A percentile compares a stretch with the other conserved stretches of the same genome.
phyloP scores from a whole-genome alignment of 1,284 basidiomycete species.

The Tilletia indica region DNA sequence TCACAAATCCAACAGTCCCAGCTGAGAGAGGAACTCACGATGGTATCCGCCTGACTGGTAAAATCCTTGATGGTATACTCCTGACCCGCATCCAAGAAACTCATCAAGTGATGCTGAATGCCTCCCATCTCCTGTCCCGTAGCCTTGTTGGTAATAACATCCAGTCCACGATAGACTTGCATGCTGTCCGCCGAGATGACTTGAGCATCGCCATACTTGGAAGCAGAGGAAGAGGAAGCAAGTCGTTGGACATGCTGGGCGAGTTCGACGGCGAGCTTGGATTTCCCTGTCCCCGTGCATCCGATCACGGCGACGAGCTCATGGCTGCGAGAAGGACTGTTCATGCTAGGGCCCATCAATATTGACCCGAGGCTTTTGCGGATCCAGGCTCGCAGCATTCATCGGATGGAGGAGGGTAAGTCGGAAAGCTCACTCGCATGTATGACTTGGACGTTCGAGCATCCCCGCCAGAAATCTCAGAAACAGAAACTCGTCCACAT shows the following conservation, averaged over 20 bases:
- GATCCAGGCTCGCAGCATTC: background rate
- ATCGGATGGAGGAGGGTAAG: background rate
- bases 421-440: no score
- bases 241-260: constrained; percentile 62
- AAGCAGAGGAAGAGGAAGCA: background rate
- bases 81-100: constrained; percentile 76
- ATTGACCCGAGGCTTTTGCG: background rate
- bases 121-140: constrained; percentile 73
- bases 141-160: constrained; percentile 94
- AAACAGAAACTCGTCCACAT: no score
- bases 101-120: constrained; percentile 84
- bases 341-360: background rate
- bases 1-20: no score
- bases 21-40: constrained; percentile 57
- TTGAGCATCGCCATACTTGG: constrained; percentile 50
- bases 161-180: constrained; percentile 93
- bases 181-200: constrained; percentile 96
- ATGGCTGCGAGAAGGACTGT: background rate
- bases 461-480: no score
- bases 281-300: constrained; percentile 95
- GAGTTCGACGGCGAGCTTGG: constrained; percentile 83
- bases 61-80: constrained; percentile 68
- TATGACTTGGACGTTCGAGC: no score
- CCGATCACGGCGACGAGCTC: constrained; percentile 78
- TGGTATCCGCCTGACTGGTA: background rate